Percentiles rank a stretch among this genome's conserved stretches.
These are phyloP conservation scores for Atkinsonella texensis DNA, from an alignment of 2,329 filamentous ascomycete species.

Conservation along the genomic window DNA sequence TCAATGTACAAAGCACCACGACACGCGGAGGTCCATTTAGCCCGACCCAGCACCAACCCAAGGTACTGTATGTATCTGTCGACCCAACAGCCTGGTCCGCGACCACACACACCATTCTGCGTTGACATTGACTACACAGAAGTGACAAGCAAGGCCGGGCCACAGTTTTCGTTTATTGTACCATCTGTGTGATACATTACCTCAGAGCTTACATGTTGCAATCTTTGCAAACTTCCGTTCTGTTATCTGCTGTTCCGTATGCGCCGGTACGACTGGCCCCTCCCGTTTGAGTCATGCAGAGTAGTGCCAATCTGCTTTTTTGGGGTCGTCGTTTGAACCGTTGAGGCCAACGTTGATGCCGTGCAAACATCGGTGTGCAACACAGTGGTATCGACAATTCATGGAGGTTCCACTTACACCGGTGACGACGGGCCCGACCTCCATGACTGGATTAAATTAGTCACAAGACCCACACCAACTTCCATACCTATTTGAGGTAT, in stretches of 20 bases:
- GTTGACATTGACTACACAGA: background rate
- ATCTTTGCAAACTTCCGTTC: background rate
- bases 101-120: background rate
- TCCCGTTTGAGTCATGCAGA: background rate
- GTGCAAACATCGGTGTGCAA: slow-evolving; percentile 7
- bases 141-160: background rate
- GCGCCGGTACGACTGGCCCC: background rate
- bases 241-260: background rate
- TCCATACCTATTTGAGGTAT: no score
- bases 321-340: background rate
- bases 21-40: no score
- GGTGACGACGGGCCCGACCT: no score
- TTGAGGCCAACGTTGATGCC: background rate
- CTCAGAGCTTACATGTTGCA: background rate
- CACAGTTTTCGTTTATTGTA: background rate
- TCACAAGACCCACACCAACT: no score
- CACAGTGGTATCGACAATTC: background rate
- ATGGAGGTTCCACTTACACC: no score
- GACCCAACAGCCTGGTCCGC: background rate
- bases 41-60: no score
- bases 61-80: no score
- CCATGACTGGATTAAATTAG: no score
- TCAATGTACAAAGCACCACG: no score
- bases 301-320: background rate
- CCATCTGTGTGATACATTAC: background rate